phyloP scores from a whole-genome alignment of 164 flowering plant genomes.

The Santalum album region DNA sequence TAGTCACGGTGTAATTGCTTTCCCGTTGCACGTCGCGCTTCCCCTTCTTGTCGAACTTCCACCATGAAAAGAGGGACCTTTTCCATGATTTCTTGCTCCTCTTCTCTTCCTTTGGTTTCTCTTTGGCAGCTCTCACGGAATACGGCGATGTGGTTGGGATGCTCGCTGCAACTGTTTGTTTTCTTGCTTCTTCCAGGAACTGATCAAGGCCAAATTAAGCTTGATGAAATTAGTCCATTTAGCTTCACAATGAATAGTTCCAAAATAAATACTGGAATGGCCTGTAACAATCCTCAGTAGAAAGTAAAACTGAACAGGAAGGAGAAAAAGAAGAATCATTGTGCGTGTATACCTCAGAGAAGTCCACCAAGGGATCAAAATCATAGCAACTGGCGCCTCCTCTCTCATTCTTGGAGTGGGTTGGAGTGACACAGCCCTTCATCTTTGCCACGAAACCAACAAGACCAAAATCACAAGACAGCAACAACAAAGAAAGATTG shows the following conservation, averaged over 20 bases:
- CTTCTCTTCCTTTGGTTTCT: conserved; percentile 10
- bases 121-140: conserved; percentile 6
- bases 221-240: not conserved
- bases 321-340: not conserved
- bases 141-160: not conserved
- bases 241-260: no score
- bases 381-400: conserved; percentile 13
- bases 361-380: conserved; percentile 39
- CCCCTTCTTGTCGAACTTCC: conserved; percentile 31
- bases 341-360: no score
- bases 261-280: no score
- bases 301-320: no score
- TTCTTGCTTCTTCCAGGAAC: conserved; percentile 55
- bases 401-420: conserved; percentile 9
- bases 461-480: not conserved
- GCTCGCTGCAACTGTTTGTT: conserved; percentile 10
- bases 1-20: not conserved
- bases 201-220: conserved; percentile 12
- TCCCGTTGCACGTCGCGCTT: conserved; percentile 9
- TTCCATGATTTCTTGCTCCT: conserved; percentile 47
- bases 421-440: conserved; percentile 15
- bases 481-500: no score
- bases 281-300: no score
- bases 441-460: conserved; percentile 11
- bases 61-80: conserved; percentile 36